These are phyloP conservation scores for Pseudoturritis turrita DNA, from an alignment of 345 rosid species.

Conservation along the genomic window DNA sequence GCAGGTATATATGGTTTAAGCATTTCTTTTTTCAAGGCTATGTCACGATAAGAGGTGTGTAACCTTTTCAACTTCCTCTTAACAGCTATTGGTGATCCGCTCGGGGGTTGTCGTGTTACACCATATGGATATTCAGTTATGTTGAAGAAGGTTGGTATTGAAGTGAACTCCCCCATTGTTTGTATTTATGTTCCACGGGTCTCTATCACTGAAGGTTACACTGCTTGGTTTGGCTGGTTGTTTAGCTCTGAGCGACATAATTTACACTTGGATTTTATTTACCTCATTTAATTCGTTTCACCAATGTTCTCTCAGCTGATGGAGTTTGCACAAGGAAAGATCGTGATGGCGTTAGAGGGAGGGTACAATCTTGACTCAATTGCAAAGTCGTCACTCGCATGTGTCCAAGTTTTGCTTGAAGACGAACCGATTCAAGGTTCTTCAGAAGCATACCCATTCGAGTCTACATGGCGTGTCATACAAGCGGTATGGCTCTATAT, in stretches of 20 bases:
- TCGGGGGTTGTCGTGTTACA: constrained; percentile 80
- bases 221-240: constrained; percentile 2
- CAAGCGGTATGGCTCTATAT: constrained; percentile 45
- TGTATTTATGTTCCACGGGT: constrained; percentile 36
- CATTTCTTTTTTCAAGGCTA: neutral
- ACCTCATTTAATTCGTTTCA: neutral
- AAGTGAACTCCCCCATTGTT: constrained; percentile 37
- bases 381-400: constrained; percentile 84
- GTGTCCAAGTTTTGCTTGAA: constrained; percentile 78
- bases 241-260: neutral
- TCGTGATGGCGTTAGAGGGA: constrained; percentile 87
- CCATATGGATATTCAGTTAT: constrained; percentile 78
- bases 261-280: neutral
- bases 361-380: constrained; percentile 86
- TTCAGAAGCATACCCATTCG: constrained; percentile 72
- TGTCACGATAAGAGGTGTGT: neutral
- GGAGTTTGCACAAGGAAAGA: constrained; percentile 81
- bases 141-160: constrained; percentile 62
- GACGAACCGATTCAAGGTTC: constrained; percentile 45
- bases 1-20: constrained; percentile 50
- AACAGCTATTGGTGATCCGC: constrained; percentile 83
- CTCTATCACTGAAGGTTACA: neutral
- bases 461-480: constrained; percentile 87
- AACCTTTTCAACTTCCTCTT: constrained; percentile 10
- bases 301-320: constrained; percentile 51